phyloP scores from a whole-genome alignment of 2,329 filamentous ascomycete species.

The Fusarium setosum region DNA sequence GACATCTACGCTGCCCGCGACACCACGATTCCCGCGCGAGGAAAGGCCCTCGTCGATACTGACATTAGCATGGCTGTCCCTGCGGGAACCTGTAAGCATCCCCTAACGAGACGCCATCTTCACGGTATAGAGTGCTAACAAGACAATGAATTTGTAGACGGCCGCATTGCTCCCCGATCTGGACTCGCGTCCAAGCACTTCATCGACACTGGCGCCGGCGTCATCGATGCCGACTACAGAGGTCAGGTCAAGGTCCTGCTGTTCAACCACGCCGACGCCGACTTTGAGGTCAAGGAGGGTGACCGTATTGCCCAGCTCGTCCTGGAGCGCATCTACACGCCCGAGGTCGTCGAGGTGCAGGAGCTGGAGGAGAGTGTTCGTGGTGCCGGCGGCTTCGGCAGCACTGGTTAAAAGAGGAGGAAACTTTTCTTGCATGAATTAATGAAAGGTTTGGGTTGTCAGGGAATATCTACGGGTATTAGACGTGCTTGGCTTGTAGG shows the following conservation, averaged over 20 bases:
- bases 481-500: slow-evolving; percentile 2
- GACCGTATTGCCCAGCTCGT: slow-evolving; percentile 95
- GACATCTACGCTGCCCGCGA: slow-evolving; percentile 87
- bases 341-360: slow-evolving; percentile 89
- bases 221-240: slow-evolving; percentile 97
- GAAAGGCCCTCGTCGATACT: slow-evolving; percentile 89
- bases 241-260: slow-evolving; percentile 94
- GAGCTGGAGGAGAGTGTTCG: slow-evolving; percentile 91
- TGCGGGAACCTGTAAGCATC: slow-evolving; percentile 81
- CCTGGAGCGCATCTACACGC: slow-evolving; percentile 93
- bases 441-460: slow-evolving; percentile 11
- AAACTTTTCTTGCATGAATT: slow-evolving; percentile 16
- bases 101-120: background rate
- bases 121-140: background rate
- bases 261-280: slow-evolving; percentile 88
- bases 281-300: slow-evolving; percentile 85
- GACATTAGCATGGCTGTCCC: slow-evolving; percentile 93
- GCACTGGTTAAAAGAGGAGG: slow-evolving; percentile 69
- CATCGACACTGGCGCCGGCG: slow-evolving; percentile 95
- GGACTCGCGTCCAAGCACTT: slow-evolving; percentile 93
- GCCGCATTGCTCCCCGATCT: slow-evolving; percentile 89
- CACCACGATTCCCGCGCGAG: slow-evolving; percentile 81
- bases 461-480: slow-evolving; percentile 4
- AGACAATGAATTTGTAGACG: slow-evolving; percentile 65
- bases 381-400: slow-evolving; percentile 91